Conservation (phyloP, 2,329 filamentous ascomycete species). For the Curvularia sp. region DNA sequence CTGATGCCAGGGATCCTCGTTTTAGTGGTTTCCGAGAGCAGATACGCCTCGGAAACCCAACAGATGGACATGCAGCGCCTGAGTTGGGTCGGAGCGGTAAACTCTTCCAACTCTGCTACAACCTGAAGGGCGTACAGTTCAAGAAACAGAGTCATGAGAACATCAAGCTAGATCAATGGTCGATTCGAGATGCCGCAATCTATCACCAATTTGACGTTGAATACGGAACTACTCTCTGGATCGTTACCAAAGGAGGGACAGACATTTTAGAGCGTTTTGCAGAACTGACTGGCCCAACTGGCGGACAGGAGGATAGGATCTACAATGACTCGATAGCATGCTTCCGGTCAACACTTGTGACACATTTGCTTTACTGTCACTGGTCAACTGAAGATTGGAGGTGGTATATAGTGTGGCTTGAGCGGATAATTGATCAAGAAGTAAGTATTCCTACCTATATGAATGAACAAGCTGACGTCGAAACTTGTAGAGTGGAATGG, state of each 20-base stretch:
- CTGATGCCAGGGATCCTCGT: conserved; percentile 39
- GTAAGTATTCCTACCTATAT: conserved; percentile 22
- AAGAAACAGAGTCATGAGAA: conserved; percentile 18
- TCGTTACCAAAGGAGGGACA: conserved; percentile 50
- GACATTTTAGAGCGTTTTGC: conserved; percentile 33
- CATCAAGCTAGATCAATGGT: conserved; percentile 38
- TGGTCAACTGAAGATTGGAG: conserved; percentile 57
- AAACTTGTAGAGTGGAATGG: conserved; percentile 21
- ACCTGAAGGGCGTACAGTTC: conserved; percentile 40
- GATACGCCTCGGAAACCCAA: conserved; percentile 28
- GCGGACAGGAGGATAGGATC: conserved; percentile 41
- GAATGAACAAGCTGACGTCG: not conserved
- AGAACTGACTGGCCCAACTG: conserved; percentile 43
- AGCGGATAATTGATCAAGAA: conserved; percentile 43
- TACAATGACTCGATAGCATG: conserved; percentile 45
- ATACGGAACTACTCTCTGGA: conserved; percentile 51
- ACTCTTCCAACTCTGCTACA: conserved; percentile 50
- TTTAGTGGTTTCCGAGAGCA: conserved; percentile 52
- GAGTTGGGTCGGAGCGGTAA: conserved; percentile 45
- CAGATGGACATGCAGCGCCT: conserved; percentile 20
- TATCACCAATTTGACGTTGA: conserved; percentile 54
- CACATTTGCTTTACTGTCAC: conserved; percentile 51
- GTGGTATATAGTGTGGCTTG: conserved; percentile 53
- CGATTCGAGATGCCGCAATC: conserved; percentile 50
- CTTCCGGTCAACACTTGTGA: conserved; percentile 49